Base-by-base conservation (phyloP, 2,329 filamentous ascomycete genomes). In the Rhynchosporium secalis region DNA sequence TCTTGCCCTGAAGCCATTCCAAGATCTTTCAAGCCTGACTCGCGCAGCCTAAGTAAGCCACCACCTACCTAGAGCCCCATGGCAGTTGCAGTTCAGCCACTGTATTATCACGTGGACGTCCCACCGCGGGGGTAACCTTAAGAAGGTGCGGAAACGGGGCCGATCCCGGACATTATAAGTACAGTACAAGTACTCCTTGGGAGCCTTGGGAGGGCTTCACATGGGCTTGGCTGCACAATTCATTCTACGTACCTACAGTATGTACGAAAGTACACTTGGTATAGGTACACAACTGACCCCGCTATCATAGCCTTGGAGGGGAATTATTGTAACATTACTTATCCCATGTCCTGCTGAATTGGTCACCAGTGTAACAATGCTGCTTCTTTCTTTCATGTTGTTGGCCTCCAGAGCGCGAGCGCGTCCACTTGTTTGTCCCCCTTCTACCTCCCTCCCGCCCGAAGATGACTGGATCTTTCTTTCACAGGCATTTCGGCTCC, bases 301-400 rank as follows among this genome's bases (percentile, higher is more conserved):
- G 51, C 51, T 54, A 20, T 41, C 33, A 26, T 36, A 54, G 51
- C 51, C 51, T 54, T 54, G 51, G 51, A 54, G 51, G 51, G 51
- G 51, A 33, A 33, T 15, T 36, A 28, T 28, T 28, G 9, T 6
- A 6, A 10, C 33, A 6, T 10, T 5, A 36, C 5, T 6, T 36
- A 6, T 6, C 9, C 33, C 33, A 36, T 36, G 33, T 36, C 9
- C 2, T 36, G 33, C 33, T 36, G 33, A 36, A 36, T 36, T 10
- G 5, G 9, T 6, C 9, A 36, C 33, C 5, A 36, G 33, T 45
- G 33, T 45, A 7, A n/a, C n/a, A 43, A 43, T 43, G 41, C n/a
- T 28, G 5, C 43, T 46, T 20, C 20, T 46, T 20, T 10, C 9
- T 46, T 10, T 46, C n/a, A 10, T n/a, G 6, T 15, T 45, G 5